Base-by-base conservation (phyloP, 495 filamentous ascomycete species). In the Penicillium riverlandense region DNA sequence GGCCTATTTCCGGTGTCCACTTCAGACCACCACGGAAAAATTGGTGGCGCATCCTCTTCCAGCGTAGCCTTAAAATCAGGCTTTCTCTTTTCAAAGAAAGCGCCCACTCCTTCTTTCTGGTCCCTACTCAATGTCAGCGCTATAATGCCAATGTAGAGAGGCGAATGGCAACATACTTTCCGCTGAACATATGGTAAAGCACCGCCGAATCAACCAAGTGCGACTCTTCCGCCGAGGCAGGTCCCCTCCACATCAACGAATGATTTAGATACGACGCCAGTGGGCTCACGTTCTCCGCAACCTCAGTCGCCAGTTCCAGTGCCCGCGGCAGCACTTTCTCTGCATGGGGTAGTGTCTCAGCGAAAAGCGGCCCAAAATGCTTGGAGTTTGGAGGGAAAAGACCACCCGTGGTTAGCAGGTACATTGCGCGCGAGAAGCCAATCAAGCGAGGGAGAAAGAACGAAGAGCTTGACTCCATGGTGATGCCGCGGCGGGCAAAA, bases 121-220 rank as follows among this genome's bases (percentile, higher is more conserved):
- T 44, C 47, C 31, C 41, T 48, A 30, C 11, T 4, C 14, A 8
- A n/a, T 4, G 29, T 48, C 28, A 43, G 40, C 15, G 43, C 34
- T n/a, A 8, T 6, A 16, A 16, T 16, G 1, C 15, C 5, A 41
- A 9, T 13, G 12, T 6, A 12, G 16, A 16, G 7, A 14, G 0
- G 12, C 22, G 11, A 22, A 4, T 7, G 12, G 13, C 6, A 33
- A 11, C 34, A 12, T 41, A 57, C 49, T 49, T 57, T 29, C 62
- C 62, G 37, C 54, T 41, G 57, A 79, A 79, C 48, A 80, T 52
- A 47, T 74, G 69, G 45, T 70, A 71, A 38, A 82, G 50, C 8
- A 81, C 51, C 53, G 61, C 65, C 38, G 66, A 71, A 60, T 81
- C 75, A 11, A 81, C 53, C 34, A 79, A 46, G 61, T 80, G 76